Conservation (phyloP, 495 filamentous ascomycete genomes). For the Penicillium waksmanii region DNA sequence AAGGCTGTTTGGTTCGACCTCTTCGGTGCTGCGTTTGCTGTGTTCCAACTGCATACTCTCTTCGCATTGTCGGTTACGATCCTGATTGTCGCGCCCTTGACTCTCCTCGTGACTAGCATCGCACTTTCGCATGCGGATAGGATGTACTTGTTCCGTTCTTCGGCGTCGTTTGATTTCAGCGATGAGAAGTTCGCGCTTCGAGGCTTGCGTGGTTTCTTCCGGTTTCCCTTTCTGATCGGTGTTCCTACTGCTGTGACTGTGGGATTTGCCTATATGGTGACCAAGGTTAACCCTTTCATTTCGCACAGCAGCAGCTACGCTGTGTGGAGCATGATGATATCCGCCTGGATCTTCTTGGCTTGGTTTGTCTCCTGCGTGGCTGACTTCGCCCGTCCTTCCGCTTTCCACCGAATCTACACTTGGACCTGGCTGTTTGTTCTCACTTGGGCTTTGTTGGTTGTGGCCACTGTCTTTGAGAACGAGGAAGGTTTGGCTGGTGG, state of each 20-base stretch:
- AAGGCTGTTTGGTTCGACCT: slow-evolving; percentile 92
- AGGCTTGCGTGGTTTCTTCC: slow-evolving; percentile 80
- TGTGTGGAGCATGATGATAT: slow-evolving; percentile 85
- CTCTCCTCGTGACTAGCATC: slow-evolving; percentile 69
- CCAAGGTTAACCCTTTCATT: slow-evolving; percentile 84
- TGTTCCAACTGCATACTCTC: slow-evolving; percentile 77
- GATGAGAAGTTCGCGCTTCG: slow-evolving; percentile 66
- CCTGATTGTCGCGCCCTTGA: slow-evolving; percentile 74
- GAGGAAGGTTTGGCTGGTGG: slow-evolving; percentile 70
- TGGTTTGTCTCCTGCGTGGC: slow-evolving; percentile 87
- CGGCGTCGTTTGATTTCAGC: slow-evolving; percentile 58
- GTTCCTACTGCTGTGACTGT: slow-evolving; percentile 70
- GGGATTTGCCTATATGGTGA: slow-evolving; percentile 74
- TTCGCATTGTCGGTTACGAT: slow-evolving; percentile 87
- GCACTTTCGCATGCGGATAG: slow-evolving; percentile 68
- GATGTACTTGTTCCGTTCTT: slow-evolving; percentile 78
- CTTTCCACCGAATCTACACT: slow-evolving; percentile 79
- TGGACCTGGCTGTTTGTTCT: slow-evolving; percentile 81
- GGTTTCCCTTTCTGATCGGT: slow-evolving; percentile 77
- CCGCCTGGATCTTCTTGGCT: slow-evolving; percentile 74
- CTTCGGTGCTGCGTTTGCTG: slow-evolving; percentile 78
- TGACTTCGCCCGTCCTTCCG: slow-evolving; percentile 81
- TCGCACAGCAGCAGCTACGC: slow-evolving; percentile 84
- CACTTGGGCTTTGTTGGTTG: slow-evolving; percentile 72
- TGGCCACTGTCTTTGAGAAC: slow-evolving; percentile 73